Evolutionary conservation across 1,139 yeast species (phyloP).

Genomic region (Yamadazyma sp.): DNA sequence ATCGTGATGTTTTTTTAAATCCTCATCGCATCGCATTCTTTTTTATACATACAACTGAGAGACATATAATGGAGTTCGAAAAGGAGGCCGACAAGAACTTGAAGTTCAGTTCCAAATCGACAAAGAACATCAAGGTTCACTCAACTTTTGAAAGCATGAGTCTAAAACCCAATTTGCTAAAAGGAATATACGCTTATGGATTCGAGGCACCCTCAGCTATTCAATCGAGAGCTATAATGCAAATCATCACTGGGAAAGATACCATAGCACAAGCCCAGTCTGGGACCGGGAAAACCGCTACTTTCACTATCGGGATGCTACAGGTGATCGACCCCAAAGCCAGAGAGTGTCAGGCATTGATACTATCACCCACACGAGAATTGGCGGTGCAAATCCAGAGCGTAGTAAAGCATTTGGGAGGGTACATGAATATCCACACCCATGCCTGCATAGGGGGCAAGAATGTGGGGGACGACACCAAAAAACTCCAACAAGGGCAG

Average conservation of each 20-base stretch:
- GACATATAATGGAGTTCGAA: slow-evolving; percentile 9
- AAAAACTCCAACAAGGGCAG: slow-evolving; percentile 71
- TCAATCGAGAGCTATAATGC: slow-evolving; percentile 92
- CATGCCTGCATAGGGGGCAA: slow-evolving; percentile 96
- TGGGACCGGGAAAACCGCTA: slow-evolving; percentile 98
- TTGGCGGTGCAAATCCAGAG: slow-evolving; percentile 86
- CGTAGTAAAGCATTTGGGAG: slow-evolving; percentile 83
- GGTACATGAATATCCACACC: slow-evolving; percentile 77
- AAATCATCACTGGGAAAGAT: slow-evolving; percentile 86
- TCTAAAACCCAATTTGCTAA: slow-evolving; percentile 62
- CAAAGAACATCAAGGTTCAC: slow-evolving; percentile 62
- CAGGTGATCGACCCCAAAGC: slow-evolving; percentile 71
- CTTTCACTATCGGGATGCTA: slow-evolving; percentile 89
- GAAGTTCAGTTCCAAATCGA: slow-evolving; percentile 22
- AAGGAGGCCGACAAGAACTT: slow-evolving; percentile 15
- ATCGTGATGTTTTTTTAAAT: slow-evolving; percentile 1
- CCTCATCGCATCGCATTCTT: slow-evolving; percentile 4
- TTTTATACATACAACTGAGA: background rate
- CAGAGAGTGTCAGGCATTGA: slow-evolving; percentile 76
- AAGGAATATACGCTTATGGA: slow-evolving; percentile 88
- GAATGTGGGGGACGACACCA: slow-evolving; percentile 76
- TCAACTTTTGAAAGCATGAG: slow-evolving; percentile 78
- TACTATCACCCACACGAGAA: slow-evolving; percentile 95
- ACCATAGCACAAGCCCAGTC: slow-evolving; percentile 98
- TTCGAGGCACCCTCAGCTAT: slow-evolving; percentile 94